Evolutionary conservation across 768 basidiomycete species (phyloP).

Genomic region (Austroboletus eburneus): DNA sequence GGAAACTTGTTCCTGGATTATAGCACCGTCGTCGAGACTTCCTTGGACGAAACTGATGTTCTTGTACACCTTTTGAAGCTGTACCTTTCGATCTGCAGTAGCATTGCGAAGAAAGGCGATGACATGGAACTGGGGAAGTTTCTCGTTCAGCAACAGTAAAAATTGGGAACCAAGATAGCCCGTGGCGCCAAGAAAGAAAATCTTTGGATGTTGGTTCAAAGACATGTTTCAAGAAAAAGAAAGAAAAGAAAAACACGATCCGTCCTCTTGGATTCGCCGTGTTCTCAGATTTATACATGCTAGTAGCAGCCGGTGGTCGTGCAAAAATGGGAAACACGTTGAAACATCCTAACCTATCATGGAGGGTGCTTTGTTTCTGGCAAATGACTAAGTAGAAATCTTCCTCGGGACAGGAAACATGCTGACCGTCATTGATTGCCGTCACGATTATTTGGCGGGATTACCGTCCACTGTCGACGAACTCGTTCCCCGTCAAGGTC

Average conservation of each 20-base stretch:
- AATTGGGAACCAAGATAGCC: constrained; percentile 43
- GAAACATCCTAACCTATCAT: neutral
- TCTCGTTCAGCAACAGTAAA: constrained; percentile 30
- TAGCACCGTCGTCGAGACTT: constrained; percentile 32
- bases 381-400: neutral
- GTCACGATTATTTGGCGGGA: neutral
- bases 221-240: no score
- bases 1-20: constrained; percentile 33
- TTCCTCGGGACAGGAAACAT: neutral
- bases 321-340: neutral
- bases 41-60: constrained; percentile 37
- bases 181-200: constrained; percentile 43
- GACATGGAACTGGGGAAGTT: constrained; percentile 32
- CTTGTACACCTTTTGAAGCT: constrained; percentile 31
- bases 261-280: neutral
- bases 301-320: neutral
- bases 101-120: constrained; percentile 36
- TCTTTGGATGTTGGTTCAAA: constrained; percentile 10
- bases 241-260: neutral
- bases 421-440: constrained; percentile 2
- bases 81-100: constrained; percentile 27
- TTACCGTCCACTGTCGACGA: neutral
- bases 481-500: no score
- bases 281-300: neutral
- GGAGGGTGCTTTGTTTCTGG: neutral